Conservation (phyloP, 345 rosid genomes). For the Microthlaspi erraticum region DNA sequence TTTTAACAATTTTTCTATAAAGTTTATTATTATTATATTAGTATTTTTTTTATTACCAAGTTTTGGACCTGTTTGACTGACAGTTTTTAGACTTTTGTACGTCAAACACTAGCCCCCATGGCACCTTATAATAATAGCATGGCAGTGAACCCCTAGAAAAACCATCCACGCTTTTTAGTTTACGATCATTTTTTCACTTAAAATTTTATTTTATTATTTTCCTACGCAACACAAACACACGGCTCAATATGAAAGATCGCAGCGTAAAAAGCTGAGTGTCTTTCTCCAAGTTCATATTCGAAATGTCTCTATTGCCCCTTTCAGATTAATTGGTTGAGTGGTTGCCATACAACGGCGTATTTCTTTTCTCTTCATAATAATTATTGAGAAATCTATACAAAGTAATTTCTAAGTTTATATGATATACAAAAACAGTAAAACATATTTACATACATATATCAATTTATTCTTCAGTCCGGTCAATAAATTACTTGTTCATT, state of each 20-base stretch:
- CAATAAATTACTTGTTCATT: too few relatives aligned
- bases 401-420: too few relatives aligned
- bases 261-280: conserved; percentile 43
- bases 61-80: conserved; percentile 45
- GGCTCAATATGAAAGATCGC: conserved; percentile 41
- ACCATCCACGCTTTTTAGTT: conserved; percentile 42
- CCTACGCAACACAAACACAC: conserved; percentile 30
- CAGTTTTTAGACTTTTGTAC: conserved; percentile 43
- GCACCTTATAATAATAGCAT: conserved; percentile 39
- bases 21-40: background rate
- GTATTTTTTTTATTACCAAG: background rate
- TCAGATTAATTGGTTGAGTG: background rate
- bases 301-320: conserved; percentile 28
- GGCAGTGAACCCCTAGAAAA: conserved; percentile 31
- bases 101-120: conserved; percentile 34
- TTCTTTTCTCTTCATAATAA: background rate
- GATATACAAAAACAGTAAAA: too few relatives aligned
- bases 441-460: too few relatives aligned
- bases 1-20: background rate
- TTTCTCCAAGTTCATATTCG: conserved; percentile 31
- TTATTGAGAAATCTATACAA: background rate
- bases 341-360: background rate
- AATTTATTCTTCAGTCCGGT: too few relatives aligned
- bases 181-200: conserved; percentile 15
- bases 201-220: background rate